phyloP scores from a whole-genome alignment of 805 yeast genomes.

The Pichia californica region DNA sequence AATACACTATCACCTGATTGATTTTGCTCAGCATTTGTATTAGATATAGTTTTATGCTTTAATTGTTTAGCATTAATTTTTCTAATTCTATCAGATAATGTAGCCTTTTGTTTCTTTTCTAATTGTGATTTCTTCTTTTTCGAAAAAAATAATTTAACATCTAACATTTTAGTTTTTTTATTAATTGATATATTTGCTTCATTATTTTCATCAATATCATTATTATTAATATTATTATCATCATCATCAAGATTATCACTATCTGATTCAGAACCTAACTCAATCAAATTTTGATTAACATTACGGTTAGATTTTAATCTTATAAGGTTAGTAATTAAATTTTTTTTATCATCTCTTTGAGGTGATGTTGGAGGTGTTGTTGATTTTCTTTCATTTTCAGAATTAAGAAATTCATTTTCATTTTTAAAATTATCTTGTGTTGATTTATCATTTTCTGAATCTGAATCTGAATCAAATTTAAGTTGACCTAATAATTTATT shows the following conservation, averaged over 20 bases:
- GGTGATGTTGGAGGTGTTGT: conserved; percentile 4
- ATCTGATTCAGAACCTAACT: conserved; percentile 4
- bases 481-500: conserved; percentile 7
- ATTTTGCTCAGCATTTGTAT: background rate
- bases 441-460: background rate
- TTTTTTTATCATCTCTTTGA: background rate
- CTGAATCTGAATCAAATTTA: background rate
- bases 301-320: background rate
- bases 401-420: background rate
- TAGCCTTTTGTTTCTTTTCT: conserved; percentile 3
- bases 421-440: background rate
- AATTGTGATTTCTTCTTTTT: conserved; percentile 5
- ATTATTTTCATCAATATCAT: background rate
- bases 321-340: background rate
- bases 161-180: conserved; percentile 8
- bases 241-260: conserved; percentile 1
- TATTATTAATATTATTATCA: background rate
- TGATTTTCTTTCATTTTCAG: background rate
- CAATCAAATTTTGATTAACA: conserved; percentile 3
- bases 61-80: conserved; percentile 9
- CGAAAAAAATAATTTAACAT: conserved; percentile 9
- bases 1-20: background rate
- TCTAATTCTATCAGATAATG: conserved; percentile 10
- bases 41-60: background rate
- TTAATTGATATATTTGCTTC: background rate